phyloP scores from a whole-genome alignment of 73 alveolate genomes.

The Paraurostyla sp. region DNA sequence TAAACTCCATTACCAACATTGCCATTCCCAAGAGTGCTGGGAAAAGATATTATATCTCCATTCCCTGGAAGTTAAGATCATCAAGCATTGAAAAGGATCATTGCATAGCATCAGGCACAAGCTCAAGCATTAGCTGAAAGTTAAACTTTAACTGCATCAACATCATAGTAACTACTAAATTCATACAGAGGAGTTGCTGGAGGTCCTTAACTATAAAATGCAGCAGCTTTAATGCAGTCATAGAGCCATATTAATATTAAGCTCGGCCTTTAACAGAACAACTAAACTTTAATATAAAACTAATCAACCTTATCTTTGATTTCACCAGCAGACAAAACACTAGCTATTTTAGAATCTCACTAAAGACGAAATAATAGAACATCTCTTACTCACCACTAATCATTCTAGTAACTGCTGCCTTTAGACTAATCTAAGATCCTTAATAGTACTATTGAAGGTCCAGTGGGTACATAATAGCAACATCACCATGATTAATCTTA shows the following conservation, averaged over 20 bases:
- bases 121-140: constrained; percentile 33
- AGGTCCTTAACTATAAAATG: not conserved
- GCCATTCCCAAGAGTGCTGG: constrained; percentile 58
- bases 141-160: constrained; percentile 29
- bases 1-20: constrained; percentile 44
- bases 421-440: constrained; percentile 17
- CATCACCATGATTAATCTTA: not conserved
- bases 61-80: constrained; percentile 61
- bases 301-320: constrained; percentile 36
- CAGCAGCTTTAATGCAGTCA: no score
- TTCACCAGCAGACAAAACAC: constrained; percentile 32
- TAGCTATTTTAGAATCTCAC: constrained; percentile 24
- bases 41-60: constrained; percentile 53
- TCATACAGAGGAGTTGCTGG: not conserved
- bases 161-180: constrained; percentile 1
- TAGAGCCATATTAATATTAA: no score
- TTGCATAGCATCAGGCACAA: constrained; percentile 37
- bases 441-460: constrained; percentile 32
- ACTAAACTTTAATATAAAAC: not conserved
- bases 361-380: constrained; percentile 30
- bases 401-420: constrained; percentile 16
- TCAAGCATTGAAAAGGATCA: constrained; percentile 23
- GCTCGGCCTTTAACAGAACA: not conserved
- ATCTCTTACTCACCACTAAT: constrained; percentile 35
- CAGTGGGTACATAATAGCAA: not conserved